These are phyloP conservation scores for Zygnema cylindricum DNA, from an alignment of 139 green algal genomes.

Conservation along the genomic window DNA sequence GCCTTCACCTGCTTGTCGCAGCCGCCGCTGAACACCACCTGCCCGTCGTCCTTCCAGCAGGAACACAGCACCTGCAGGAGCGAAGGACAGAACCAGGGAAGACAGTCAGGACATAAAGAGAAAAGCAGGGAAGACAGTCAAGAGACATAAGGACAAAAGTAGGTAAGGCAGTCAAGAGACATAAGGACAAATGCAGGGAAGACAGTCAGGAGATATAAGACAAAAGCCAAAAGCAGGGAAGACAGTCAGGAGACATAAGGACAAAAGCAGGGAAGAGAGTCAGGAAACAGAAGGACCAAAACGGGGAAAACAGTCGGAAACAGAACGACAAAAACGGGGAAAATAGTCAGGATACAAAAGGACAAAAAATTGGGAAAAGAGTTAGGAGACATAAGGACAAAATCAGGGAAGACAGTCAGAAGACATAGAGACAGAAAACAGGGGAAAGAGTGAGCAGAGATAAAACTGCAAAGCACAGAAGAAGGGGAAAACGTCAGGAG, in stretches of 20 bases:
- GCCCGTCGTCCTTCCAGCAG: conserved; percentile 86
- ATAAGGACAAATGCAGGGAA: not conserved
- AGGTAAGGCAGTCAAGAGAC: not conserved
- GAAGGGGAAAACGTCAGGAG: too few relatives aligned
- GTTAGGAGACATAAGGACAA: not conserved
- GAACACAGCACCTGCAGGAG: conserved; percentile 80
- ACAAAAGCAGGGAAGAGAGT: not conserved
- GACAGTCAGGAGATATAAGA: not conserved
- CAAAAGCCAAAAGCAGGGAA: too few relatives aligned
- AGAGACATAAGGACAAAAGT: not conserved
- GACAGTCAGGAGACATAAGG: too few relatives aligned
- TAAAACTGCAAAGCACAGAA: too few relatives aligned
- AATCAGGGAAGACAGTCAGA: not conserved
- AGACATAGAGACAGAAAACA: not conserved
- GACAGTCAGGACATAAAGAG: too few relatives aligned
- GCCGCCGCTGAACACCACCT: conserved; percentile 78
- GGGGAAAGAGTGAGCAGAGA: not conserved
- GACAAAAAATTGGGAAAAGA: not conserved
- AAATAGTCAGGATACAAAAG: not conserved
- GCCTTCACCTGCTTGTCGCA: conserved; percentile 93
- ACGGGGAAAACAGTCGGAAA: not conserved
- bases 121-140: not conserved
- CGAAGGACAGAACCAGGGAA: not conserved
- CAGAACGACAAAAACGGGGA: not conserved
- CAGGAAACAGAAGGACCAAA: not conserved